A percentile compares a stretch with the other conserved stretches of the same genome.
Conservation (phyloP, 306 rosid species). For the Fagus sylvatica region DNA sequence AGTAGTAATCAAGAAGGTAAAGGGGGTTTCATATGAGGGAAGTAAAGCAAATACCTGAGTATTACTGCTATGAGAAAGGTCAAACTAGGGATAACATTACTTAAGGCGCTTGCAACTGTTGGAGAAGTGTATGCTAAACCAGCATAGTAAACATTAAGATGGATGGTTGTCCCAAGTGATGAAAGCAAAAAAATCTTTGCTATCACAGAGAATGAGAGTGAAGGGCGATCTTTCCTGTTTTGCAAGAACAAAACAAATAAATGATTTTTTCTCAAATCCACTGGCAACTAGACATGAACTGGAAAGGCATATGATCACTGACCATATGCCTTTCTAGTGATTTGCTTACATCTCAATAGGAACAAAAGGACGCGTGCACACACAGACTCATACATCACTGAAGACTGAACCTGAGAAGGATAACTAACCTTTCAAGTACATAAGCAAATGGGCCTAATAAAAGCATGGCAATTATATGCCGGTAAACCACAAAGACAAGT, state of each 20-base stretch:
- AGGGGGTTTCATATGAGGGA: not conserved
- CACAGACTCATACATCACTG: not conserved
- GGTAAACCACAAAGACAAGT: conserved; percentile 34
- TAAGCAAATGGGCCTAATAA: conserved; percentile 34
- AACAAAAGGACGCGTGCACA: too few relatives aligned
- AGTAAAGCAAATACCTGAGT: conserved; percentile 20
- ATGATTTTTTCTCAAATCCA: not conserved
- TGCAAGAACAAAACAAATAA: not conserved
- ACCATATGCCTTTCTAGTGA: not conserved
- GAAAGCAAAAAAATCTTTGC: conserved; percentile 34
- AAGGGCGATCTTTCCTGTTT: conserved; percentile 34
- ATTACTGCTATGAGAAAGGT: conserved; percentile 35
- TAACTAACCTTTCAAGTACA: conserved; percentile 27
- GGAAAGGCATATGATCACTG: not conserved
- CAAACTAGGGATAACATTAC: conserved; percentile 35
- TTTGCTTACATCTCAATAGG: not conserved
- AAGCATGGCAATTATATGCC: conserved; percentile 32
- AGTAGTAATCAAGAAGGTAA: not conserved
- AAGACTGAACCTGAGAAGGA: not conserved
- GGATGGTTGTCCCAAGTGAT: conserved; percentile 38
- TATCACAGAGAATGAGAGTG: conserved; percentile 19
- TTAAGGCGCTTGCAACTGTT: conserved; percentile 36
- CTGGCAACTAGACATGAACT: not conserved
- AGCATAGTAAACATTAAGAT: conserved; percentile 31
- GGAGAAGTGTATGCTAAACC: conserved; percentile 37